Conservation (phyloP, 371 early-diverging fungal genomes). For the Mortierella sp. region DNA sequence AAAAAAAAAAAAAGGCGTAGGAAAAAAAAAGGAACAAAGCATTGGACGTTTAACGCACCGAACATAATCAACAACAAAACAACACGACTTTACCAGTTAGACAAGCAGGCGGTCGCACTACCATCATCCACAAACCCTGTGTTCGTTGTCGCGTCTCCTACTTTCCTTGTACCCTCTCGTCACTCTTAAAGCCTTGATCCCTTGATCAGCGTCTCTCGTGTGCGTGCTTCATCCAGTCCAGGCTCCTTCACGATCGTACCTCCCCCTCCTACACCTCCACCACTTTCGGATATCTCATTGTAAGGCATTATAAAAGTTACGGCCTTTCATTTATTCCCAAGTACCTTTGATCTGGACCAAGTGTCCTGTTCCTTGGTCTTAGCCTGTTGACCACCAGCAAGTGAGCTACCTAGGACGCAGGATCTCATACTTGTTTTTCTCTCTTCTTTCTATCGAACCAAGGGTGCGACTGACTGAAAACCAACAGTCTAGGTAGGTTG, state of each 20-base stretch:
- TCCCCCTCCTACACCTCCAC: no score
- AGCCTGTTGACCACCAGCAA: background rate
- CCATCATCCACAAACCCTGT: constrained; percentile 1
- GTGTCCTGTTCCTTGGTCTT: background rate
- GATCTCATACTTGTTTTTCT: background rate
- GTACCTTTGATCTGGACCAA: no score
- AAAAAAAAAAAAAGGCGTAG: background rate
- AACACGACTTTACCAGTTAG: background rate
- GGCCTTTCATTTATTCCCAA: no score
- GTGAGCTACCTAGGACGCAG: background rate
- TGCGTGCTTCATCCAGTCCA: background rate
- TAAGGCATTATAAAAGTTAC: no score
- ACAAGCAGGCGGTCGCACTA: background rate
- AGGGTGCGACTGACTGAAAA: background rate
- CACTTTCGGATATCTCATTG: background rate
- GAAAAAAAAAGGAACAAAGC: background rate
- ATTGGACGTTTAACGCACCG: constrained; percentile 11
- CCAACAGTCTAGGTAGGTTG: constrained; percentile 2
- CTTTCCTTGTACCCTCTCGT: background rate
- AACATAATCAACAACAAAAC: background rate
- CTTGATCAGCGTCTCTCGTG: background rate
- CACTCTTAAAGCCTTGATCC: background rate
- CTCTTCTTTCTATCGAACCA: background rate
- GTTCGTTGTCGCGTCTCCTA: background rate
- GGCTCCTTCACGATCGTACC: background rate